These are phyloP conservation scores for Trichoderma koningii DNA, from an alignment of 2,329 filamentous ascomycete genomes.

Conservation along the genomic window DNA sequence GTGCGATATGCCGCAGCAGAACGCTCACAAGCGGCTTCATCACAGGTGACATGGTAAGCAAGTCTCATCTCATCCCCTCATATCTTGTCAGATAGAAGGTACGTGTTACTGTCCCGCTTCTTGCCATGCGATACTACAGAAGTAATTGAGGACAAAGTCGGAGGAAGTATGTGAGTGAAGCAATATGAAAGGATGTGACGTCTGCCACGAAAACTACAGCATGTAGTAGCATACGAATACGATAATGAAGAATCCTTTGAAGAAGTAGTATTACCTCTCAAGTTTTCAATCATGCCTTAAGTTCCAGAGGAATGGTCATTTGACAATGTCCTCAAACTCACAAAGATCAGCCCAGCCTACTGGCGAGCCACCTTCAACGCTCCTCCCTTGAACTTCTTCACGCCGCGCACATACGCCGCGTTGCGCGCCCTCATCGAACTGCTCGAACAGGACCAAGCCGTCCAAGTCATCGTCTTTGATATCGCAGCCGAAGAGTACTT, in stretches of 20 bases:
- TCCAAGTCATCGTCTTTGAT: conserved; percentile 15
- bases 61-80: not conserved
- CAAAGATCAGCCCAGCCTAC: conserved; percentile 11
- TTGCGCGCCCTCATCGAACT: not conserved
- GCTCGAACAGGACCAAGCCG: conserved; percentile 1
- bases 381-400: conserved; percentile 12
- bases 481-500: conserved; percentile 4
- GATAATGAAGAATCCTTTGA: not conserved
- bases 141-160: no score
- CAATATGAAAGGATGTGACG: not conserved
- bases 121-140: no score
- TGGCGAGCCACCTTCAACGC: conserved; percentile 18
- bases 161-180: not conserved
- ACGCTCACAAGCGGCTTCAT: no score
- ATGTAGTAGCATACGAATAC: not conserved
- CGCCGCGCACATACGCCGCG: not conserved
- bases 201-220: no score
- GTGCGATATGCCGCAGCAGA: no score
- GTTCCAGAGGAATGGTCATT: conserved; percentile 11
- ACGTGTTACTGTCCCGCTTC: not conserved
- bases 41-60: not conserved
- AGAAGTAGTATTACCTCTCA: not conserved
- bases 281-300: not conserved
- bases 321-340: conserved; percentile 13
- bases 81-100: not conserved